phyloP scores from a whole-genome alignment of 2,329 filamentous ascomycete species.

The Fusarium illudens region DNA sequence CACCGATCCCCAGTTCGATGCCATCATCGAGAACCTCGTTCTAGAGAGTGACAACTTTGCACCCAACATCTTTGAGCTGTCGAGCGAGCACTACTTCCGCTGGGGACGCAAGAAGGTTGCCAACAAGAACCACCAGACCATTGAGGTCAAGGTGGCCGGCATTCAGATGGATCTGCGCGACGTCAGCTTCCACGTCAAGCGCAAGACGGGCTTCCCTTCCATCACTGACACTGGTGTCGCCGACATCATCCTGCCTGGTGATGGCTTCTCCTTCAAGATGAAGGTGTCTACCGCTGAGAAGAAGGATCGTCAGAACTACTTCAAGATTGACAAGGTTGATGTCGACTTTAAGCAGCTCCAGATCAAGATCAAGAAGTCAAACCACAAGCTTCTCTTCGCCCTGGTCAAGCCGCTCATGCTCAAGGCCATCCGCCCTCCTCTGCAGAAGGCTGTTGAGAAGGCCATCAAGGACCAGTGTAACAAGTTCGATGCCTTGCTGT shows the following conservation, averaged over 20 bases:
- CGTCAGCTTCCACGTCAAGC: conserved; percentile 94
- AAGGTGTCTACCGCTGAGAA: conserved; percentile 83
- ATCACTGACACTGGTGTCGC: conserved; percentile 88
- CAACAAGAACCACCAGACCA: conserved; percentile 83
- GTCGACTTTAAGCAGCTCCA: conserved; percentile 83
- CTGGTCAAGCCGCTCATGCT: conserved; percentile 89
- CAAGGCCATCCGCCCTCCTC: conserved; percentile 80
- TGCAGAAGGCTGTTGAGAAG: conserved; percentile 90
- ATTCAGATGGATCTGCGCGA: conserved; percentile 92
- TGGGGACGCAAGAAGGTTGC: conserved; percentile 90
- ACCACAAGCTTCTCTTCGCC: conserved; percentile 88
- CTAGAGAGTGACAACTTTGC: conserved; percentile 97
- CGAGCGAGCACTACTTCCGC: conserved; percentile 92
- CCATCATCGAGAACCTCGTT: conserved; percentile 91
- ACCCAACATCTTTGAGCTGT: conserved; percentile 88
- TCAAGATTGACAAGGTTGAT: conserved; percentile 91
- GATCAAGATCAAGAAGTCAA: conserved; percentile 93
- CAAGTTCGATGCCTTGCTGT: conserved; percentile 76
- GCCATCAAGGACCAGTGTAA: conserved; percentile 84
- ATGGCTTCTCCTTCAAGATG: conserved; percentile 91
- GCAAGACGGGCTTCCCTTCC: conserved; percentile 90
- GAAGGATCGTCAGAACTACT: conserved; percentile 81
- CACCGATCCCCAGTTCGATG: conserved; percentile 83
- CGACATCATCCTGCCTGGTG: conserved; percentile 86
- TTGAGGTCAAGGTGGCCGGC: conserved; percentile 84